Conservation (phyloP, 495 filamentous ascomycete species). For the Hapsidospora chrysogenum region DNA sequence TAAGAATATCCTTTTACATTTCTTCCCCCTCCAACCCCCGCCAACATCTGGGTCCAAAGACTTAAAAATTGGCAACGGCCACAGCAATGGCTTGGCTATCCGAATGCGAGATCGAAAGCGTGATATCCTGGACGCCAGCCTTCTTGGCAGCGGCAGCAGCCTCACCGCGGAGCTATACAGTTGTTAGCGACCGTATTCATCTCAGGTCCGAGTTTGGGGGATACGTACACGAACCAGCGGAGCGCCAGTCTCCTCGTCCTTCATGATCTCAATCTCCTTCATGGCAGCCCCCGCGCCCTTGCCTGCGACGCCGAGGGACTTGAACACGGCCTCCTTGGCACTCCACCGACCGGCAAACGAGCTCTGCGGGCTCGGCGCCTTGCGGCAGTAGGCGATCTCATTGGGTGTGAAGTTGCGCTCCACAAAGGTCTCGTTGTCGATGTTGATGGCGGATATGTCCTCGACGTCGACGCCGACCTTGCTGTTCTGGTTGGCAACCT, state of each 20-base stretch:
- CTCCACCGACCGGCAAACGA: constrained; percentile 90
- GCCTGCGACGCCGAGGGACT: constrained; percentile 76
- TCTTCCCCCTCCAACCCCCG: too few species aligned
- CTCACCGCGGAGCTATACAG: constrained; percentile 59
- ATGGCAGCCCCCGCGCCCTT: constrained; percentile 77
- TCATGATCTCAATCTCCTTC: constrained; percentile 86
- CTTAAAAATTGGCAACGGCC: constrained; percentile 65
- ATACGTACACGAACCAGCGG: constrained; percentile 71
- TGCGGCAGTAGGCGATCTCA: constrained; percentile 74
- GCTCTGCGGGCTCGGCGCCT: constrained; percentile 55
- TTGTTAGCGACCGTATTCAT: constrained; percentile 27
- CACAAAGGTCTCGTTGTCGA: constrained; percentile 84
- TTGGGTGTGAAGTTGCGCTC: constrained; percentile 80
- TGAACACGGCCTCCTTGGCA: constrained; percentile 98
- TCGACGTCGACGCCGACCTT: constrained; percentile 91
- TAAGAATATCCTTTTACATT: too few species aligned
- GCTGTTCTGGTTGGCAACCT: constrained; percentile 49
- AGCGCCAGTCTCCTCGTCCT: constrained; percentile 54
- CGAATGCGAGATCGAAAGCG: constrained; percentile 87
- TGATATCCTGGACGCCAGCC: constrained; percentile 71
- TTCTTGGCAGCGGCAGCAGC: constrained; percentile 66
- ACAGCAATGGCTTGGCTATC: constrained; percentile 86
- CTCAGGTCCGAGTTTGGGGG: background rate
- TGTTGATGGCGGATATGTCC: constrained; percentile 65
- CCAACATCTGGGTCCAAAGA: too few species aligned